Evolutionary conservation across 306 rosid genomes (phyloP).

Genomic region (Acacia acuminata): DNA sequence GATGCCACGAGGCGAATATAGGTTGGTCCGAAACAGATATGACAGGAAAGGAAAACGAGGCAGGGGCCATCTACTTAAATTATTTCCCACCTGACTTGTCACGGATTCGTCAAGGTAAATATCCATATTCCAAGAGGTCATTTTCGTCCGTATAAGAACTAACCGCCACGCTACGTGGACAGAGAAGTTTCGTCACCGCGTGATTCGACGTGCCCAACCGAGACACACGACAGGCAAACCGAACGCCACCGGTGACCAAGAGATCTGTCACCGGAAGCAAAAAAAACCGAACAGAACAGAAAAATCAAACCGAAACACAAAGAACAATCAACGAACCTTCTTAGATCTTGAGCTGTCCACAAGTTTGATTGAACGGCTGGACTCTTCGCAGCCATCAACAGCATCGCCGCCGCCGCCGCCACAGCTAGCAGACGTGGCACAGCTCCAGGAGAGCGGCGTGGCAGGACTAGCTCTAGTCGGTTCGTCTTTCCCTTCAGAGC

Average conservation of each 20-base stretch:
- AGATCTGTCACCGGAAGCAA: not conserved
- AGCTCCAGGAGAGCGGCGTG: constrained; percentile 89
- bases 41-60: constrained; percentile 28
- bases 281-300: not conserved
- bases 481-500: constrained; percentile 31
- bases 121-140: constrained; percentile 33
- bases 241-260: constrained; percentile 12
- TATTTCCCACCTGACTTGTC: constrained; percentile 17
- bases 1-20: not conserved
- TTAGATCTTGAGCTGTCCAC: constrained; percentile 64
- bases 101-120: constrained; percentile 27
- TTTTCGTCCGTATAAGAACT: constrained; percentile 34
- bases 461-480: constrained; percentile 74
- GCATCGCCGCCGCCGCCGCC: constrained; percentile 23
- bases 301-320: not conserved
- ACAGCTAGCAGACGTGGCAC: constrained; percentile 66
- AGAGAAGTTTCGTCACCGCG: constrained; percentile 2
- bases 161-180: constrained; percentile 26
- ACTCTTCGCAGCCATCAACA: constrained; percentile 55
- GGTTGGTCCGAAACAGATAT: constrained; percentile 22
- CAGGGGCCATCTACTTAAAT: constrained; percentile 6
- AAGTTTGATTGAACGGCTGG: constrained; percentile 41
- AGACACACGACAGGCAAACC: not conserved
- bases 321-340: constrained; percentile 53
- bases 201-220: not conserved